Percentiles rank a stretch among this genome's conserved stretches.
Conservation (phyloP, 208 protist species). For the Leishmania braziliensis region DNA sequence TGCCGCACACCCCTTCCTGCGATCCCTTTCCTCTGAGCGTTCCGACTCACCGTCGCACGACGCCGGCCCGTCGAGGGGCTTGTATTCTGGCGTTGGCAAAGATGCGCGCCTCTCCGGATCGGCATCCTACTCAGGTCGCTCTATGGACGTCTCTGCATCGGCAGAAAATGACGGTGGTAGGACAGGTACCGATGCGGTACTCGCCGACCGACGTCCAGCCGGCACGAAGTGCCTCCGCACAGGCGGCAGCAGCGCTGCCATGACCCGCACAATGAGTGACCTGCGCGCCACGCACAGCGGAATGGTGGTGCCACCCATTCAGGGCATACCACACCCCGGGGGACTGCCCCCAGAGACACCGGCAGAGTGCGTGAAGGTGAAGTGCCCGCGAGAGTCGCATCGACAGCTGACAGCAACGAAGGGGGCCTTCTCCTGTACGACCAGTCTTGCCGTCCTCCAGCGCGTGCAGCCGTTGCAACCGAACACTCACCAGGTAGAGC, state of each 20-base stretch:
- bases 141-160: background rate
- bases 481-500: slow-evolving; percentile 28
- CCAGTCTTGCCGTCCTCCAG: slow-evolving; percentile 29
- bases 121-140: background rate
- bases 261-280: background rate
- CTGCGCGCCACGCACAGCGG: slow-evolving; percentile 16
- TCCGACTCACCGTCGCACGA: background rate
- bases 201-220: too few relatives aligned
- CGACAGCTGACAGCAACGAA: slow-evolving; percentile 12
- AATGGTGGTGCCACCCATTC: slow-evolving; percentile 9
- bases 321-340: slow-evolving; percentile 15
- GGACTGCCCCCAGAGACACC: slow-evolving; percentile 6
- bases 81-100: background rate
- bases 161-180: background rate
- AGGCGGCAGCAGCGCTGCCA: background rate
- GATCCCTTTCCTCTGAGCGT: slow-evolving; percentile 2
- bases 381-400: slow-evolving; percentile 6
- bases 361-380: slow-evolving; percentile 11
- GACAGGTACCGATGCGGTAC: background rate
- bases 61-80: background rate
- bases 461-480: slow-evolving; percentile 17
- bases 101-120: slow-evolving; percentile 2
- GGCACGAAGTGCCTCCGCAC: background rate
- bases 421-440: slow-evolving; percentile 34
- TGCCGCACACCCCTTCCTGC: slow-evolving; percentile 5